Evolutionary conservation across 805 yeast genomes (phyloP), one percentile per base, ranked within the genome.

Genomic region (Saturnispora saitoi): DNA sequence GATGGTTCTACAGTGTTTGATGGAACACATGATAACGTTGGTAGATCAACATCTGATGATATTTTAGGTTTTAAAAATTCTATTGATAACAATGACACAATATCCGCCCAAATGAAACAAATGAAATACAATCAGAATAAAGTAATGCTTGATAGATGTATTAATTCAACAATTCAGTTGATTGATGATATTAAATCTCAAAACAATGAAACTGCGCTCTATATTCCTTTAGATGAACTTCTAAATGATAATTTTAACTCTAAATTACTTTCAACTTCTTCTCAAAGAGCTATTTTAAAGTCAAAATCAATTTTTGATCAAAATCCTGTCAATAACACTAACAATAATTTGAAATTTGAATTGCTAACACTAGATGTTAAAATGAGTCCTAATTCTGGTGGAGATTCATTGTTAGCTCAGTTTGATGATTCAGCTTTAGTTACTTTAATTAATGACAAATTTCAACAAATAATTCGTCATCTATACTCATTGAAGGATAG

Each of bases 91-190:
- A 17, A 32, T 14, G 44, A 41, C 26, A 22, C 36, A 15, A 32
- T 42, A 47, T 41, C 22, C 49, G 48, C 43, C 30, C 51, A 12
- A 41, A 54, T 34, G 29, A 48, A 47, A n/a, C 96, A 90, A 60
- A 66, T 83, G 49, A 84, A 78, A 52, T 91, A 85, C 62, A 87
- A 87, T 60, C 81, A 82, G 56, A 81, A 82, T 67, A 75, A 84
- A 48, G 68, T 78, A 0, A 73, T 83, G 0, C 68, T 90, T 48
- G 83, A 79, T 50, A 69, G 85, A 45, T 72, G 82, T 1, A 81
- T 85, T 49, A 67, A 72, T 51, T 70, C 75, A 29, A 75, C 82
- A 1, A 66, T 73, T 12, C 75, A 72, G 34, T 58, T 83, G 26
- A 59, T 85, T 43, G 58, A 64, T 19, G 78, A 80, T 19, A 63